A percentile compares a stretch with the other conserved stretches of the same genome.
Evolutionary conservation across 2,329 filamentous ascomycete species (phyloP).

Genomic region (Verticillium alfalfae): DNA sequence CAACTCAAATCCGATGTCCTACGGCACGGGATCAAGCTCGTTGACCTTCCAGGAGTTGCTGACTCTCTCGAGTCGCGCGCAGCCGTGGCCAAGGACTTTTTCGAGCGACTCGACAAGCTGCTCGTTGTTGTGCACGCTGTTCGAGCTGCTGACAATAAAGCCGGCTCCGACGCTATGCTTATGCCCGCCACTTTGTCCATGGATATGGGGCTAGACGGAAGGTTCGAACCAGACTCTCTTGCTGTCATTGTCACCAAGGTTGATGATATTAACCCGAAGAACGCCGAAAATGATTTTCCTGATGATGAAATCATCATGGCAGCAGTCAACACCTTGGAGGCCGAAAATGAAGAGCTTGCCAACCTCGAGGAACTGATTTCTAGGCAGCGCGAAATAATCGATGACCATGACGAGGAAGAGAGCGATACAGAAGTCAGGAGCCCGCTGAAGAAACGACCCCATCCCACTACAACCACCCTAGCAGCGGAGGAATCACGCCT

Average conservation of each 20-base stretch:
- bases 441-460: neutral
- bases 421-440: neutral
- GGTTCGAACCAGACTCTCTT: constrained; percentile 3
- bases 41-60: constrained; percentile 12
- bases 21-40: constrained; percentile 8
- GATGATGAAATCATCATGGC: neutral
- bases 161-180: constrained; percentile 7
- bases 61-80: constrained; percentile 9
- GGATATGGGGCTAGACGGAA: constrained; percentile 9
- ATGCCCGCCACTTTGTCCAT: constrained; percentile 6
- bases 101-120: constrained; percentile 4
- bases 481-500: neutral
- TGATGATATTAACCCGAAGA: constrained; percentile 7
- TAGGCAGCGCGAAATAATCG: neutral
- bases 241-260: constrained; percentile 10
- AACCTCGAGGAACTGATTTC: neutral
- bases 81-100: constrained; percentile 4
- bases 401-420: neutral
- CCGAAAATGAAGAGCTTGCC: neutral
- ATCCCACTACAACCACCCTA: too few relatives aligned
- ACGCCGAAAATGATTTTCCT: constrained; percentile 2
- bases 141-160: constrained; percentile 11
- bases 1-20: constrained; percentile 7
- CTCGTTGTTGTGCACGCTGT: constrained; percentile 9
- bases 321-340: neutral